These are phyloP conservation scores for Peronosclerospora sorghi DNA, from an alignment of 352 stramenopile genomes.

Conservation along the genomic window DNA sequence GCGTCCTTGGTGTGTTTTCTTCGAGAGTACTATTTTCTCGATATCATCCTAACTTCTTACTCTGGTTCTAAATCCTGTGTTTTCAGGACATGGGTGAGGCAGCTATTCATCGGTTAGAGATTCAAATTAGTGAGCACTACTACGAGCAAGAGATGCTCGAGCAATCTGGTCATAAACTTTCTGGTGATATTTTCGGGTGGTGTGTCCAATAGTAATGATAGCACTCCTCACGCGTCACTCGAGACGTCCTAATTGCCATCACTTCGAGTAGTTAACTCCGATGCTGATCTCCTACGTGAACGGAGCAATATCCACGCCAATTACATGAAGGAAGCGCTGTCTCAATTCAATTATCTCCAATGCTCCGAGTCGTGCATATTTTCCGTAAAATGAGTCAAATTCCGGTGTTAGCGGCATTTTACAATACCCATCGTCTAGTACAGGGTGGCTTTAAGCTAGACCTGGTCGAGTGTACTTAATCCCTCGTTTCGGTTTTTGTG, in stretches of 20 bases:
- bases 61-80: no score
- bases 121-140: slow-evolving; percentile 64
- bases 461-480: no score
- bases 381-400: slow-evolving; percentile 69
- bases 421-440: slow-evolving; percentile 73
- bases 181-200: slow-evolving; percentile 1
- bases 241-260: slow-evolving; percentile 42
- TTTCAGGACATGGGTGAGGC: slow-evolving; percentile 44
- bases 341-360: slow-evolving; percentile 42
- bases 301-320: slow-evolving; percentile 51
- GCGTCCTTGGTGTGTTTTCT: slow-evolving; percentile 30
- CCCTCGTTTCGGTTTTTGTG: not conserved
- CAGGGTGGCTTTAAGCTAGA: not conserved
- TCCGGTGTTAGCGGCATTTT: slow-evolving; percentile 56
- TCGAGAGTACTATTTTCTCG: not conserved
- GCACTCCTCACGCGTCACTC: slow-evolving; percentile 1
- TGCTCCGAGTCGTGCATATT: slow-evolving; percentile 64
- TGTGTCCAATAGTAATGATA: slow-evolving; percentile 12
- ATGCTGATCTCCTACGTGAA: slow-evolving; percentile 44
- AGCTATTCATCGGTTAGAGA: slow-evolving; percentile 61
- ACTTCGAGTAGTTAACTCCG: slow-evolving; percentile 60
- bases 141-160: slow-evolving; percentile 70
- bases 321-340: slow-evolving; percentile 59
- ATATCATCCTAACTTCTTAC: no score
- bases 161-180: slow-evolving; percentile 34